Evolutionary conservation across 192 early-diverging fungal genomes (phyloP), one percentile per base, ranked within the genome.

Genomic region (Gryganskiella cystojenkinii): DNA sequence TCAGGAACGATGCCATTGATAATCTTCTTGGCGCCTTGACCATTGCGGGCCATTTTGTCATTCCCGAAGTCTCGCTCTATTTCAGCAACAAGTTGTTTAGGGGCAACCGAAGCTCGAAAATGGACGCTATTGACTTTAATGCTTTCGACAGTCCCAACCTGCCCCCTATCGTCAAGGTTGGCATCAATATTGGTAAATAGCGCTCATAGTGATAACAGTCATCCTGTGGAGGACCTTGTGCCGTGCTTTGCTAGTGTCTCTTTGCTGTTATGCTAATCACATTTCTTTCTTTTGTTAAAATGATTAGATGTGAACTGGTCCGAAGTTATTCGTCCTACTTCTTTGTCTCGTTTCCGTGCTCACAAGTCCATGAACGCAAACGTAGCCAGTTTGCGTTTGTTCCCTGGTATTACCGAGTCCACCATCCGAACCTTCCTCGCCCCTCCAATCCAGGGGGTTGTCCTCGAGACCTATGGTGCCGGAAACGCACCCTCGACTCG

Each of bases 1-100:
- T 99, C 33, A 89, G 98, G 49, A 99, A 97, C 82, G 98, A 99
- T 80, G 98, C 95, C 0, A 90, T 98, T 13, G 98, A 99, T 56
- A 99, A 99, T 80, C 85, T 99, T 22, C 80, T 99, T 3, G 95
- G 96, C 1, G 96, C 96, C 4, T 84, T 99, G 28, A 99, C 95
- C 2, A 97, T 99, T 66, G 98, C 98, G 14, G 95, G 98, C 0
- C 97, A 98, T 65, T 98, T 95, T 90, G 93, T 96, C 30, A 97
- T 98, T 69, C 95, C 96, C 3, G 96, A 99, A 75, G 98, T 99
- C 6, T 84, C 86, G 20, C 85, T 99, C 4, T 99, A 95, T 82
- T 99, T 98, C 81, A 89, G 90, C 71, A 93, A 98, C 84, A 96
- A 94, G 80, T 85, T 97, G 42, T 98, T 89, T 75, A 87, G 95